Evolutionary conservation across 305 asterid genomes (phyloP).

Genomic region (Fraxinus angustifolia): DNA sequence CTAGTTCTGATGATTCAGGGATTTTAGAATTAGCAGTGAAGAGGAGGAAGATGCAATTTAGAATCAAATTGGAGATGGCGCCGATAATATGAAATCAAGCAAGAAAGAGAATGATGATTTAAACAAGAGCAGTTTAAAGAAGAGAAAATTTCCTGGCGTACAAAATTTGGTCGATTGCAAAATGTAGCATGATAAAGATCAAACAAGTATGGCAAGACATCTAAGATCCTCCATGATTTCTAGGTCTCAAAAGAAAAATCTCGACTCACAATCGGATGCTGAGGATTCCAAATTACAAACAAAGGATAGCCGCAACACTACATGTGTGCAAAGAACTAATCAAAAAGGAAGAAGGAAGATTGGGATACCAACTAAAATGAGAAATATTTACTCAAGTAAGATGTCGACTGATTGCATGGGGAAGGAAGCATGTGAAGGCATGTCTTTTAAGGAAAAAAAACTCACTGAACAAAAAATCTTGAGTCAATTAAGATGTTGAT

Average conservation of each 20-base stretch:
- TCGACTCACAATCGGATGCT: background rate
- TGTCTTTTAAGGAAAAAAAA: background rate
- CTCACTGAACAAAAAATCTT: background rate
- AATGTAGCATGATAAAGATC: background rate
- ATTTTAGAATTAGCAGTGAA: no score
- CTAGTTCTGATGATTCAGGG: no score
- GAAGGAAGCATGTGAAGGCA: background rate
- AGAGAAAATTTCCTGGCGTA: no score
- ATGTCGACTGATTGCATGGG: slow-evolving; percentile 36
- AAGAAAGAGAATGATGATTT: no score
- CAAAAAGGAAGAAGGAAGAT: background rate
- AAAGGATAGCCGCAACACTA: background rate
- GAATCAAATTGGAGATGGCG: no score
- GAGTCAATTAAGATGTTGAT: slow-evolving; percentile 16
- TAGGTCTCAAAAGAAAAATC: background rate
- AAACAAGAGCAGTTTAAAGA: no score
- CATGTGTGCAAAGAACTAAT: background rate
- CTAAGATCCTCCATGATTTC: background rate
- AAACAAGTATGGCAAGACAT: background rate
- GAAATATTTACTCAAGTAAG: slow-evolving; percentile 3
- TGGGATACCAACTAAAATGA: background rate
- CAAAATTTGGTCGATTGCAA: background rate
- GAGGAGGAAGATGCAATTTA: no score
- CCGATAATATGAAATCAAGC: no score
- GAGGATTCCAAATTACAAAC: background rate